Conservation (phyloP, 805 yeast genomes). For the Nakazawaea siamensis region DNA sequence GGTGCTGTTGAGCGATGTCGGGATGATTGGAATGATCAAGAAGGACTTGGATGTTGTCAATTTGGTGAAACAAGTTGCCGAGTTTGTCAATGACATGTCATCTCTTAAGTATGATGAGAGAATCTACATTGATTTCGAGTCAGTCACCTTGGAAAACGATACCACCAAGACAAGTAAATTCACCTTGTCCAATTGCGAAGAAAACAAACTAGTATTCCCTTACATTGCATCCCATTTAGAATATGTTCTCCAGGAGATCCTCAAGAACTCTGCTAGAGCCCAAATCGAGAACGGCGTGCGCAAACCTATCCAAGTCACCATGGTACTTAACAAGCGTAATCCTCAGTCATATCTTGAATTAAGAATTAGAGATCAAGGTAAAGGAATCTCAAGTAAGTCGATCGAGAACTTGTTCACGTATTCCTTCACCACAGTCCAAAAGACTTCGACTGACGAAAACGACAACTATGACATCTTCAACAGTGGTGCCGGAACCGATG, state of each 20-base stretch:
- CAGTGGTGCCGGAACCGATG: constrained; percentile 46
- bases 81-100: constrained; percentile 76
- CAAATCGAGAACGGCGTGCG: constrained; percentile 60
- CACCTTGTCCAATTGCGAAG: constrained; percentile 13
- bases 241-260: constrained; percentile 76
- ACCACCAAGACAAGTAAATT: constrained; percentile 25
- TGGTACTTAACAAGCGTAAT: constrained; percentile 26
- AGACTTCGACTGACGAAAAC: constrained; percentile 41
- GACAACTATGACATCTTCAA: constrained; percentile 55
- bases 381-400: constrained; percentile 69
- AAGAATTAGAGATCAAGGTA: constrained; percentile 79
- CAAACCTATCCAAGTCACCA: constrained; percentile 39
- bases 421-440: constrained; percentile 66
- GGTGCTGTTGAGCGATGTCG: constrained; percentile 23
- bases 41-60: constrained; percentile 56
- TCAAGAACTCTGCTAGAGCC: constrained; percentile 84
- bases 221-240: constrained; percentile 85
- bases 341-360: constrained; percentile 36
- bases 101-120: constrained; percentile 74
- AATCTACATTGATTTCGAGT: constrained; percentile 51
- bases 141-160: constrained; percentile 18
- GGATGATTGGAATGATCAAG: constrained; percentile 60
- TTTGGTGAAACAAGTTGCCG: constrained; percentile 55
- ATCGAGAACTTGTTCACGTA: constrained; percentile 72
- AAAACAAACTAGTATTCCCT: constrained; percentile 55